phyloP scores from a whole-genome alignment of 441 rosid species.

The Raphanus hybrid region DNA sequence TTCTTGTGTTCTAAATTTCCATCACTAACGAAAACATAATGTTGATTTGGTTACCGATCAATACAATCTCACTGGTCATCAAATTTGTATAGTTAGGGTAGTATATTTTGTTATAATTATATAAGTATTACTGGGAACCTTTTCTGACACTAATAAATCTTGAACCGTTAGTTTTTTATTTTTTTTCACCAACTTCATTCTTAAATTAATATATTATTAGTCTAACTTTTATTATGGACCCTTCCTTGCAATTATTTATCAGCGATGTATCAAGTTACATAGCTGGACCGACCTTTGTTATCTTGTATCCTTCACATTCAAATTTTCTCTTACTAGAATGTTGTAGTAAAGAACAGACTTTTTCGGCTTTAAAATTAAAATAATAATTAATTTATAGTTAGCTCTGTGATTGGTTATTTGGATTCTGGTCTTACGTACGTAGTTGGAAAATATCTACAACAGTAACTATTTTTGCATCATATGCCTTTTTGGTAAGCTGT shows the following conservation, averaged over 20 bases:
- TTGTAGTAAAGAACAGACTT: slow-evolving; percentile 32
- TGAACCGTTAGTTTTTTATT: background rate
- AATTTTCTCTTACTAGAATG: slow-evolving; percentile 31
- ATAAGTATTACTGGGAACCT: background rate
- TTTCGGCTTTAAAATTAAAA: background rate
- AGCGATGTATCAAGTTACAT: slow-evolving; percentile 34
- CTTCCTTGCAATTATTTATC: slow-evolving; percentile 7
- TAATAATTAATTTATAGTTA: background rate
- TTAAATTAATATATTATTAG: slow-evolving; percentile 17
- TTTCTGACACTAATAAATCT: slow-evolving; percentile 6
- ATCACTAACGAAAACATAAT: slow-evolving; percentile 12
- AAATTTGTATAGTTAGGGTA: slow-evolving; percentile 24
- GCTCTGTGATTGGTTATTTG: slow-evolving; percentile 24
- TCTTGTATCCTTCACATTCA: slow-evolving; percentile 18
- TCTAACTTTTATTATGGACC: slow-evolving; percentile 16
- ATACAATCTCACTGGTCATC: slow-evolving; percentile 36
- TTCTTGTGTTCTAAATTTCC: slow-evolving; percentile 26
- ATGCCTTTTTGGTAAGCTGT: slow-evolving; percentile 3
- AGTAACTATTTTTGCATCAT: slow-evolving; percentile 3
- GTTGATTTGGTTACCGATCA: slow-evolving; percentile 45
- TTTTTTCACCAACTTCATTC: slow-evolving; percentile 31
- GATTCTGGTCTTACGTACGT: slow-evolving; percentile 19
- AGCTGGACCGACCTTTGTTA: slow-evolving; percentile 35
- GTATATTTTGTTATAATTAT: background rate
- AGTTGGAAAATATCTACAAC: slow-evolving; percentile 28